These are phyloP conservation scores for Pestalotiopsis sp. DNA, from an alignment of 2,329 filamentous ascomycete species.

Conservation along the genomic window DNA sequence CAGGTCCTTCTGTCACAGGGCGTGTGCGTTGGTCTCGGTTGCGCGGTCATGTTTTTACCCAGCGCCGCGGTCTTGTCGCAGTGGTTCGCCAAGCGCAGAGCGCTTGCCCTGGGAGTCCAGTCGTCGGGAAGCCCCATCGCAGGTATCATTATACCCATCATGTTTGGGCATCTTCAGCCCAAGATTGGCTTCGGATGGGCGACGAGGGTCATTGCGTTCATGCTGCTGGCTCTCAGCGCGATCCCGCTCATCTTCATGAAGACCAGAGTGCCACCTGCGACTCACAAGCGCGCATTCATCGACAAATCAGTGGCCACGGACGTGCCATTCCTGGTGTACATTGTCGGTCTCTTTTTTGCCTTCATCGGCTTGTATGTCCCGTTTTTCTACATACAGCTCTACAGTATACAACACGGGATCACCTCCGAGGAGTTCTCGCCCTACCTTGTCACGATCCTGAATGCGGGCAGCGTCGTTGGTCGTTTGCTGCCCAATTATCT, in stretches of 20 bases:
- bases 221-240: slow-evolving; percentile 32
- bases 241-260: slow-evolving; percentile 32
- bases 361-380: slow-evolving; percentile 41
- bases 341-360: slow-evolving; percentile 28
- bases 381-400: slow-evolving; percentile 36
- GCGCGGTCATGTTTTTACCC: slow-evolving; percentile 25
- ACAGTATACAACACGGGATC: slow-evolving; percentile 19
- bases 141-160: slow-evolving; percentile 45
- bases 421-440: slow-evolving; percentile 20
- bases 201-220: slow-evolving; percentile 44
- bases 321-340: slow-evolving; percentile 29
- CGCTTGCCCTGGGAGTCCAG: slow-evolving; percentile 25
- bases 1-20: slow-evolving; percentile 31
- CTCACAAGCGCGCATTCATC: slow-evolving; percentile 25
- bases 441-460: slow-evolving; percentile 38
- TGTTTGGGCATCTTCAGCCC: slow-evolving; percentile 43
- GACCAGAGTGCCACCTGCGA: slow-evolving; percentile 24
- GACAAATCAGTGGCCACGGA: slow-evolving; percentile 32
- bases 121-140: slow-evolving; percentile 24
- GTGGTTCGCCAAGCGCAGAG: slow-evolving; percentile 33
- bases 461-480: slow-evolving; percentile 39
- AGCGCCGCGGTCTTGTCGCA: slow-evolving; percentile 26
- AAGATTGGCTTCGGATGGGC: slow-evolving; percentile 55
- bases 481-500: slow-evolving; percentile 38
- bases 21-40: slow-evolving; percentile 25